Evolutionary conservation across 2,329 filamentous ascomycete species (phyloP), one percentile per base, ranked within the genome.

Genomic region (Xylaria multiplex): DNA sequence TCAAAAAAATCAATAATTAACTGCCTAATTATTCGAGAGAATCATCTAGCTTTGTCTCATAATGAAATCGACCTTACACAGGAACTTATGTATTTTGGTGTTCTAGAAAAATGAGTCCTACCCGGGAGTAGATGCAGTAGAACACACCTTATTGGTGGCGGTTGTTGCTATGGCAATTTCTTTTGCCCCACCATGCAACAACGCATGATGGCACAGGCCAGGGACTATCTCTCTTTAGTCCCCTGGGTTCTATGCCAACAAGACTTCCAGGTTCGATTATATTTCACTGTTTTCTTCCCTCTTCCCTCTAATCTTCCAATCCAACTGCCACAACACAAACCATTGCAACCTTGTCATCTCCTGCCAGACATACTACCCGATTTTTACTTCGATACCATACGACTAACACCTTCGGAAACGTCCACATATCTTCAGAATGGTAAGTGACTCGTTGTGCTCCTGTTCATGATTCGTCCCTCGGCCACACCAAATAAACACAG

Each of bases 161-260:
- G 32, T 55, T 56, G 74, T 76, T 76, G 74, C 74, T 71, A 73
- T 72, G 74, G 71, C 74, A 74, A 76, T 76, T 63, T 62, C 22
- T 24, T 6, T 27, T 49, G 65, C 63, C 67, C 70, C 66, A 73
- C 71, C 50, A 56, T 59, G 61, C 50, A 68, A 67, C 52, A 67
- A 45, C 55, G 53, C 55, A 60, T 53, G 68, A 71, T 64, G 43
- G 60, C 67, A 68, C 70, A 68, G 68, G 66, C 68, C 70, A 70
- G 63, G 69, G 37, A 40, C 37, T 64, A 48, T 50, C 53, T 53
- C 46, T 19, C 48, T 52, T 69, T 69, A 70, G 64, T 70, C 72
- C 56, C 67, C 62, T 63, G 46, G 52, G 35, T 13, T 22, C 50
- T 30, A 49, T 56, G 50, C 65, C 70, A 66, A 58, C 67, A 64